phyloP scores from a whole-genome alignment of 345 rosid species.

The Triadica sebifera region DNA sequence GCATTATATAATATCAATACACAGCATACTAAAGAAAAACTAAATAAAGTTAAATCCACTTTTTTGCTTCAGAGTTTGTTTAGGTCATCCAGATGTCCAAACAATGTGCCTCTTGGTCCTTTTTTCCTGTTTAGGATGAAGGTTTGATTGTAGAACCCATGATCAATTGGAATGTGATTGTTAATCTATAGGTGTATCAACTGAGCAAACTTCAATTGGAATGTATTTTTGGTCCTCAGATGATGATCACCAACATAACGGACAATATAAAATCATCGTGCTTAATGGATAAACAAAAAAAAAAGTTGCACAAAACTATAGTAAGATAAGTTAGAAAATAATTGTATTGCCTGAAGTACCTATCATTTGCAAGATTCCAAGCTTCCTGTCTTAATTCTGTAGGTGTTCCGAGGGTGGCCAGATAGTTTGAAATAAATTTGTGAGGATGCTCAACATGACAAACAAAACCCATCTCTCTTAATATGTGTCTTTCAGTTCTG shows the following conservation, averaged over 20 bases:
- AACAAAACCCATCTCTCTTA: slow-evolving; percentile 96
- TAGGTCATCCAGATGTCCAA: background rate
- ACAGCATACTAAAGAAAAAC: background rate
- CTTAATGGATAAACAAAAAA: background rate
- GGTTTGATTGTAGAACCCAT: background rate
- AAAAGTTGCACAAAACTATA: background rate
- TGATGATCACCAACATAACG: background rate
- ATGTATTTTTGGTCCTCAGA: background rate
- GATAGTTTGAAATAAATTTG: slow-evolving; percentile 91
- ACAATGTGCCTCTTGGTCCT: background rate
- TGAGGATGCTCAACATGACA: slow-evolving; percentile 97
- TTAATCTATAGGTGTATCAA: background rate
- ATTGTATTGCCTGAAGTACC: slow-evolving; percentile 36
- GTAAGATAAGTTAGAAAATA: background rate
- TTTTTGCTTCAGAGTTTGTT: background rate
- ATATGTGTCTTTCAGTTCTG: slow-evolving; percentile 86
- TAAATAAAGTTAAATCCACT: background rate
- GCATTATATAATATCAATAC: background rate
- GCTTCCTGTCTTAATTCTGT: slow-evolving; percentile 77
- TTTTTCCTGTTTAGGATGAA: background rate
- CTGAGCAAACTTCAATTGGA: background rate
- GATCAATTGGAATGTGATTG: background rate
- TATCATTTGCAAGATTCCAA: slow-evolving; percentile 94
- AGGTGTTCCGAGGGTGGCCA: slow-evolving; percentile 77
- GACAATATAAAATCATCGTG: background rate